Conservation (phyloP, 495 filamentous ascomycete genomes). For the Penicillium simplicissimum region DNA sequence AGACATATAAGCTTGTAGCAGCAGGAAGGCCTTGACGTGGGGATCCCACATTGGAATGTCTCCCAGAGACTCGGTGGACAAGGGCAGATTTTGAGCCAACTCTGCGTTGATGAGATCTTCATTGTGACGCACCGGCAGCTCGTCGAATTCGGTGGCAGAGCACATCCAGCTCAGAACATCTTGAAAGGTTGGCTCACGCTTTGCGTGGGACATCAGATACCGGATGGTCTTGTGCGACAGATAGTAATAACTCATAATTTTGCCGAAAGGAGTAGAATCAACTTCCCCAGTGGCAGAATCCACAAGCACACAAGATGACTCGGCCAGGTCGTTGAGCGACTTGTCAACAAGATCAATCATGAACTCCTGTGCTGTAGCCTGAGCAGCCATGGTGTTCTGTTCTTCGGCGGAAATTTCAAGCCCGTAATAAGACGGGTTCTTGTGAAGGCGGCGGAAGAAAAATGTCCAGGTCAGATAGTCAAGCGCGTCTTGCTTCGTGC, state of each 20-base stretch:
- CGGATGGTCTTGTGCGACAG: conserved; percentile 95
- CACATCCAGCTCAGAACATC: conserved; percentile 93
- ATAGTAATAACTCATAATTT: conserved; percentile 99
- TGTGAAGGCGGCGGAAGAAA: conserved; percentile 95
- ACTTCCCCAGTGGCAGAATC: conserved; percentile 83
- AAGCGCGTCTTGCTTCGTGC: conserved; percentile 92
- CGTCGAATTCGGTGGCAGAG: conserved; percentile 91
- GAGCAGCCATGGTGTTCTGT: conserved; percentile 84
- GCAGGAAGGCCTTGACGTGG: conserved; percentile 92
- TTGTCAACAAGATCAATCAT: conserved; percentile 89
- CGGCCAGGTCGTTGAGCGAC: conserved; percentile 74
- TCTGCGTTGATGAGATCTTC: conserved; percentile 98
- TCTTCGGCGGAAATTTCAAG: conserved; percentile 93
- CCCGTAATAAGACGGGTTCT: conserved; percentile 98
- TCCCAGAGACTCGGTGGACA: conserved; percentile 66
- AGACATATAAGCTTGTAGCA: conserved; percentile 93
- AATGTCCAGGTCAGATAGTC: conserved; percentile 99
- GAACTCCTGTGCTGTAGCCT: conserved; percentile 82
- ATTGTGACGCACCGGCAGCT: conserved; percentile 97
- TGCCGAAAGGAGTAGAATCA: conserved; percentile 84
- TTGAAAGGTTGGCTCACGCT: conserved; percentile 74
- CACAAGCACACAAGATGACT: conserved; percentile 78
- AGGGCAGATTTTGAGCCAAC: conserved; percentile 75
- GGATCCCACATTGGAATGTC: conserved; percentile 94
- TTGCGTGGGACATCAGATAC: conserved; percentile 73